These are phyloP conservation scores for Pholiota molesta DNA, from an alignment of 768 basidiomycete genomes.

Conservation along the genomic window DNA sequence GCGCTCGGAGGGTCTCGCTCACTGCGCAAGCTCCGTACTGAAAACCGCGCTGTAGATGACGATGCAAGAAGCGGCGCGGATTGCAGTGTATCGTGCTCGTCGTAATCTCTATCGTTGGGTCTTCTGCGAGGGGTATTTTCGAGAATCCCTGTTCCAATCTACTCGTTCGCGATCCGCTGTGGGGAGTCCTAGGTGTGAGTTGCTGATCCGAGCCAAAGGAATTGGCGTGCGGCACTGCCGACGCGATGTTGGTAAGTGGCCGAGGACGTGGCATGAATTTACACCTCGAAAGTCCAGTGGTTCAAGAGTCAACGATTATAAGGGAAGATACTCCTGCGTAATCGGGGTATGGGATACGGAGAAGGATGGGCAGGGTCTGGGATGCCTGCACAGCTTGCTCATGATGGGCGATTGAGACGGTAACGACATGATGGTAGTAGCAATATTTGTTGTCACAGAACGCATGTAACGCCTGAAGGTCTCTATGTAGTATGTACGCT, in stretches of 20 bases:
- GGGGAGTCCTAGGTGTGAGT: conserved; percentile 65
- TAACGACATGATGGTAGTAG: neutral
- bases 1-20: conserved; percentile 20
- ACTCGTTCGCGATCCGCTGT: conserved; percentile 53
- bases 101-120: conserved; percentile 39
- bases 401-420: neutral
- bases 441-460: neutral
- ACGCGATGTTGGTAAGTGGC: conserved; percentile 39
- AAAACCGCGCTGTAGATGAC: conserved; percentile 43
- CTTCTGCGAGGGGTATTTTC: conserved; percentile 48
- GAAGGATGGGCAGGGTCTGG: neutral
- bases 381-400: neutral
- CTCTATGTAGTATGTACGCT: neutral
- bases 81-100: conserved; percentile 43
- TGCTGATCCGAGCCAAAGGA: conserved; percentile 36
- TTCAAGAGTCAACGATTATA: neutral
- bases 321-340: neutral
- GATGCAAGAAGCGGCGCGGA: conserved; percentile 52
- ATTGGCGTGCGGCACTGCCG: conserved; percentile 22
- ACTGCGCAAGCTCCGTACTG: conserved; percentile 39
- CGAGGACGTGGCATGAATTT: conserved; percentile 41
- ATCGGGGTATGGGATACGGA: neutral
- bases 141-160: conserved; percentile 57
- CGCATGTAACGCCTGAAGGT: neutral
- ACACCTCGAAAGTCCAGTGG: neutral